phyloP scores from a whole-genome alignment of 2,329 filamentous ascomycete species.

The Stachybotrys chlorohalonatus region DNA sequence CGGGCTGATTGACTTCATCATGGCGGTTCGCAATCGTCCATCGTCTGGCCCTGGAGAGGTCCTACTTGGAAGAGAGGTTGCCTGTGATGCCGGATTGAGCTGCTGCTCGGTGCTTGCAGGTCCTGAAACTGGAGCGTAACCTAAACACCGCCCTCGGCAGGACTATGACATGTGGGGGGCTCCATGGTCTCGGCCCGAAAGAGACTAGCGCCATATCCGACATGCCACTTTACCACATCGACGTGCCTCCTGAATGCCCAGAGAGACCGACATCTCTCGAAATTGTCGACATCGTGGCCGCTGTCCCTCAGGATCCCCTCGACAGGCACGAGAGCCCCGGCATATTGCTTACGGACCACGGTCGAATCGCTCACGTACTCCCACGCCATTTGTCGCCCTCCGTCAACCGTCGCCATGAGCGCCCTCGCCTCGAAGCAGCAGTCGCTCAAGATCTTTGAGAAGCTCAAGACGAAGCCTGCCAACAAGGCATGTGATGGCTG shows the following conservation, averaged over 20 bases:
- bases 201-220: conserved; percentile 24
- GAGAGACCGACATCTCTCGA: neutral
- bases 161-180: conserved; percentile 9
- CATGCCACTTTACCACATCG: conserved; percentile 33
- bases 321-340: neutral
- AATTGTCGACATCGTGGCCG: neutral
- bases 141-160: conserved; percentile 27
- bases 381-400: conserved; percentile 4
- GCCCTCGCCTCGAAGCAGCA: conserved; percentile 79
- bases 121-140: conserved; percentile 2
- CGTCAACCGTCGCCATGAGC: conserved; percentile 41
- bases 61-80: neutral
- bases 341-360: neutral
- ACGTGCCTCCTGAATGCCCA: conserved; percentile 7
- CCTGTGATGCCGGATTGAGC: no score
- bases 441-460: conserved; percentile 96
- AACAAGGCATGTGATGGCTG: conserved; percentile 64
- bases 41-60: conserved; percentile 11
- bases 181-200: conserved; percentile 11
- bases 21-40: conserved; percentile 27
- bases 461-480: conserved; percentile 85
- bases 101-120: neutral
- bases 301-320: neutral
- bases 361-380: neutral
- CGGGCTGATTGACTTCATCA: conserved; percentile 35